Percentiles rank a stretch among this genome's conserved stretches.
phyloP scores from a whole-genome alignment of 495 filamentous ascomycete genomes.

The Penicillium paradoxum region DNA sequence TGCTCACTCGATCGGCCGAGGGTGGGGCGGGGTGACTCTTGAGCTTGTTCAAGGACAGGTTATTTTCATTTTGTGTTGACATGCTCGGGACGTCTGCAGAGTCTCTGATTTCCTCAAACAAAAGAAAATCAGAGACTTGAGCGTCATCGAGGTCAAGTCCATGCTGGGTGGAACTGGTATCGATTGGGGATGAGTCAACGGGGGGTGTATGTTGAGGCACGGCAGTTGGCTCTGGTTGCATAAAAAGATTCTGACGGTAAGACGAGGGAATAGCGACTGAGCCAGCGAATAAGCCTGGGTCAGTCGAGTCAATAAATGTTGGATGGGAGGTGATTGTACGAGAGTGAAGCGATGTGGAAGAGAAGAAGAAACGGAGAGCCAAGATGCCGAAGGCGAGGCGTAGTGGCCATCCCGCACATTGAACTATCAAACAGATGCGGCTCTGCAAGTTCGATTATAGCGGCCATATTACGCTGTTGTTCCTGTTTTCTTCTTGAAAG shows the following conservation, averaged over 20 bases:
- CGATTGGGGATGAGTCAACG: conserved; percentile 39
- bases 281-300: conserved; percentile 45
- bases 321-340: conserved; percentile 7
- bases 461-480: not conserved
- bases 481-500: no score
- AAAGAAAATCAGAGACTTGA: conserved; percentile 35
- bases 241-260: conserved; percentile 61
- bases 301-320: conserved; percentile 30
- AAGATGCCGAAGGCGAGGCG: conserved; percentile 11
- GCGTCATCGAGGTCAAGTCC: conserved; percentile 55
- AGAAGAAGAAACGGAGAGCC: conserved; percentile 9
- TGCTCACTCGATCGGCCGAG: conserved; percentile 56
- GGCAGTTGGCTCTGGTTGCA: conserved; percentile 76
- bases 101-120: conserved; percentile 27
- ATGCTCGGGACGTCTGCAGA: conserved; percentile 20
- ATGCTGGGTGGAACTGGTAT: conserved; percentile 60
- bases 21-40: conserved; percentile 33
- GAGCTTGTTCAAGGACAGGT: conserved; percentile 25
- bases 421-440: not conserved
- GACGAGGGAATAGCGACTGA: conserved; percentile 57
- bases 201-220: conserved; percentile 51
- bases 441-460: not conserved
- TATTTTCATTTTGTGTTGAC: conserved; percentile 24
- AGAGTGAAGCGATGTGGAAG: conserved; percentile 9
- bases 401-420: conserved; percentile 17